These are phyloP conservation scores for Teunomyces lycoperdinae DNA, from an alignment of 805 yeast genomes.

Conservation along the genomic window DNA sequence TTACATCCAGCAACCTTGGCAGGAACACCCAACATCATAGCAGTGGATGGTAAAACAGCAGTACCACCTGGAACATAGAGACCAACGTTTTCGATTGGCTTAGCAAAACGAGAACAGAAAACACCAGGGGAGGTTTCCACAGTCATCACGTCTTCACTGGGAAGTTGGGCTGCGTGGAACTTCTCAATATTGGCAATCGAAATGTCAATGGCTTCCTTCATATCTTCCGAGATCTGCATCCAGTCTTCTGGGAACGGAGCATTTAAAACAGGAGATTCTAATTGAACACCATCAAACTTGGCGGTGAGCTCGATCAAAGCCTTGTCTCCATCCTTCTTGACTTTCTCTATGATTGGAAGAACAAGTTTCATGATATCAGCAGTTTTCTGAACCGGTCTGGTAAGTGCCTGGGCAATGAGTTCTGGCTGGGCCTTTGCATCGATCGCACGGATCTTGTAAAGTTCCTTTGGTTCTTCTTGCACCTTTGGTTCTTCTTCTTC, in stretches of 20 bases:
- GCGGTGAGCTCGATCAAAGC: constrained; percentile 88
- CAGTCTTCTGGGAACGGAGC: constrained; percentile 86
- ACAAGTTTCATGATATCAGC: constrained; percentile 91
- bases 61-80: constrained; percentile 98
- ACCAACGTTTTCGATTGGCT: constrained; percentile 94
- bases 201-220: constrained; percentile 82
- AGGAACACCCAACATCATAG: constrained; percentile 97
- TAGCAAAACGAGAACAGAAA: constrained; percentile 86
- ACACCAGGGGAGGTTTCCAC: constrained; percentile 97
- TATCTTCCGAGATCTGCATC: constrained; percentile 69
- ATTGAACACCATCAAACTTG: constrained; percentile 82
- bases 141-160: constrained; percentile 59
- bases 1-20: constrained; percentile 97
- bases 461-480: constrained; percentile 24
- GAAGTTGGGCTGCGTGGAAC: constrained; percentile 93
- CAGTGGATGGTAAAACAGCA: constrained; percentile 96
- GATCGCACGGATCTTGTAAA: constrained; percentile 52
- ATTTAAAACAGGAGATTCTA: constrained; percentile 66
- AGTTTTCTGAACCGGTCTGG: constrained; percentile 95
- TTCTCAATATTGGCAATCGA: constrained; percentile 84
- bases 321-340: constrained; percentile 73
- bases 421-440: constrained; percentile 38
- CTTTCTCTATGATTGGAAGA: constrained; percentile 81
- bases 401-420: constrained; percentile 57
- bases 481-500: constrained; percentile 13